Conservation (phyloP, 805 yeast species). For the Tetrapisispora fleetii region DNA sequence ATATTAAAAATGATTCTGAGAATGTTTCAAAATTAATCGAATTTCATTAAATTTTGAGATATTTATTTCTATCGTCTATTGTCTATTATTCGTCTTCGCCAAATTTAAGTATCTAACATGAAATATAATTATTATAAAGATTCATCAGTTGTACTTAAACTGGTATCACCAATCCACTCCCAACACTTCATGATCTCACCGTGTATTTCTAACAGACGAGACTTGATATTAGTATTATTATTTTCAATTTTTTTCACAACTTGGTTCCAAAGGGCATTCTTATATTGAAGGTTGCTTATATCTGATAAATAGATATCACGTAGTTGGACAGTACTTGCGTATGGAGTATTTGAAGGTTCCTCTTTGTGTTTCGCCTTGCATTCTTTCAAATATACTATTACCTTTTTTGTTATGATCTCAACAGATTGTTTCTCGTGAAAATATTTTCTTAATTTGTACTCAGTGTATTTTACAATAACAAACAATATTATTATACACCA, state of each 20-base stretch:
- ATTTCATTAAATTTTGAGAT: too few relatives aligned
- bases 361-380: slow-evolving; percentile 33
- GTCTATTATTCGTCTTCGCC: too few relatives aligned
- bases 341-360: slow-evolving; percentile 30
- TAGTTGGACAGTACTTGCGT: slow-evolving; percentile 60
- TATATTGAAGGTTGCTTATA: slow-evolving; percentile 22
- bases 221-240: slow-evolving; percentile 52
- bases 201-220: slow-evolving; percentile 56
- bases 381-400: slow-evolving; percentile 40
- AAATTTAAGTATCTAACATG: too few relatives aligned
- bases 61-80: too few relatives aligned
- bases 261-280: slow-evolving; percentile 47
- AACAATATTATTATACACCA: slow-evolving; percentile 6
- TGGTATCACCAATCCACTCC: slow-evolving; percentile 61
- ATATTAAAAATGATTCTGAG: too few relatives aligned
- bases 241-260: slow-evolving; percentile 48
- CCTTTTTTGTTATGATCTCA: slow-evolving; percentile 38
- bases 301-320: slow-evolving; percentile 49
- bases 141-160: not conserved
- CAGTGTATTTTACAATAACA: slow-evolving; percentile 19
- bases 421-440: slow-evolving; percentile 34
- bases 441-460: slow-evolving; percentile 31
- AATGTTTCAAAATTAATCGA: too few relatives aligned
- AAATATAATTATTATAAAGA: not conserved
- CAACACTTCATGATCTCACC: slow-evolving; percentile 85